Evolutionary conservation across 345 rosid species (phyloP).

Genomic region (Salix arbutifolia): DNA sequence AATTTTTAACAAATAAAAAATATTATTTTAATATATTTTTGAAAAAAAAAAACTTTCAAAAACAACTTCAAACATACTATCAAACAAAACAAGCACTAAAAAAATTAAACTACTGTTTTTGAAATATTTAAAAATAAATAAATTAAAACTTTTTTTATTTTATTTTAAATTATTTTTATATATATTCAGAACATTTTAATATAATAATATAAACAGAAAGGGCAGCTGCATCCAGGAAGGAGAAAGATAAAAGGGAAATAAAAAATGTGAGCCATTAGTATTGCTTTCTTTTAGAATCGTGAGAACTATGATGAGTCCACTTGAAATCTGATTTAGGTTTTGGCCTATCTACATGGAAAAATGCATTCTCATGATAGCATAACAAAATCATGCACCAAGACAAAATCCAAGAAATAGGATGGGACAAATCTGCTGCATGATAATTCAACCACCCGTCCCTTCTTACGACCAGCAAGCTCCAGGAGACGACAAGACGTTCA

Average conservation of each 20-base stretch:
- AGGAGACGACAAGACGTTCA: neutral
- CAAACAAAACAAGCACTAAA: too few species aligned
- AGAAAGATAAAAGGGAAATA: neutral
- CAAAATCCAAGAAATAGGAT: slow-evolving; percentile 5
- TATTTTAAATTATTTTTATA: too few species aligned
- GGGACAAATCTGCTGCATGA: neutral
- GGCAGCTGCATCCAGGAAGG: too few species aligned
- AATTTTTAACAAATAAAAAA: too few species aligned
- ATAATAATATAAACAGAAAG: too few species aligned
- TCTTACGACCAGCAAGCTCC: neutral
- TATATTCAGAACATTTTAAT: too few species aligned
- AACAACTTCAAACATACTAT: too few species aligned
- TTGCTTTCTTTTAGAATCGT: neutral
- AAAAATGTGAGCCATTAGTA: slow-evolving; percentile 1
- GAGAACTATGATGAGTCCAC: slow-evolving; percentile 8
- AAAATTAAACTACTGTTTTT: too few species aligned
- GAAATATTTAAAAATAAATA: too few species aligned
- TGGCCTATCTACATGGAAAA: slow-evolving; percentile 24
- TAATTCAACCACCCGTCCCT: neutral
- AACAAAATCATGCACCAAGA: slow-evolving; percentile 21
- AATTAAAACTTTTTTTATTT: too few species aligned
- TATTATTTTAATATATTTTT: too few species aligned
- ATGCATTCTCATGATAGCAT: slow-evolving; percentile 21
- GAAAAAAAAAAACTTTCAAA: too few species aligned
- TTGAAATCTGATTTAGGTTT: neutral